Evolutionary conservation across 2,329 filamentous ascomycete species (phyloP).

Genomic region (Beauveria pseudobassiana): DNA sequence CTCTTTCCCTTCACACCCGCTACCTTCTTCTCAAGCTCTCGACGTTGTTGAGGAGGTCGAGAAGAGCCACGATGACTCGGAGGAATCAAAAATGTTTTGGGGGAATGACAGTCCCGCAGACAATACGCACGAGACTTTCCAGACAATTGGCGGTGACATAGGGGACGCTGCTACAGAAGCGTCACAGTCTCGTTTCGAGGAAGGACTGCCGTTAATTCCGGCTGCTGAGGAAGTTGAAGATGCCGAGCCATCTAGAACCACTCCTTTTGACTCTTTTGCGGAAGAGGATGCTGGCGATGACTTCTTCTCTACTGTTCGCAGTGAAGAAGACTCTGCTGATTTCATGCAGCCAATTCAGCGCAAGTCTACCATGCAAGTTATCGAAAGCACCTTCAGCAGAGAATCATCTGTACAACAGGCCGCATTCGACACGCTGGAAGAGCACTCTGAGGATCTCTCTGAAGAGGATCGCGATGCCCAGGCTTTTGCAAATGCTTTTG

Average conservation of each 20-base stretch:
- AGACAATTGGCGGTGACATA: constrained; percentile 37
- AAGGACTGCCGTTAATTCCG: constrained; percentile 59
- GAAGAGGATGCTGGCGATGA: constrained; percentile 42
- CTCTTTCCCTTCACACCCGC: constrained; percentile 27
- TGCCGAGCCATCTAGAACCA: neutral
- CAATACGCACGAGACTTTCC: constrained; percentile 8
- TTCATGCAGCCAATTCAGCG: constrained; percentile 42
- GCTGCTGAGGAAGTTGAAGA: constrained; percentile 13
- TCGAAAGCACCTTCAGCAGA: constrained; percentile 25
- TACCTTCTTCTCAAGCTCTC: constrained; percentile 43
- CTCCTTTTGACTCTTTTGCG: constrained; percentile 28
- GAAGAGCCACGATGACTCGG: constrained; percentile 34
- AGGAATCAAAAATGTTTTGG: constrained; percentile 16
- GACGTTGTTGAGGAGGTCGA: constrained; percentile 48
- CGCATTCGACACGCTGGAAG: neutral
- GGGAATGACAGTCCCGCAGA: neutral
- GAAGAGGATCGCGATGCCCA: constrained; percentile 21
- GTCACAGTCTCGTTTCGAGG: constrained; percentile 56
- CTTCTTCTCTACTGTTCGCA: constrained; percentile 52
- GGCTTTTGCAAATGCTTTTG: constrained; percentile 17
- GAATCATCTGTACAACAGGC: neutral
- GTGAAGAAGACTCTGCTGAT: constrained; percentile 20
- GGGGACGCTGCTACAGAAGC: constrained; percentile 33
- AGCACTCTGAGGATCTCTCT: constrained; percentile 16
- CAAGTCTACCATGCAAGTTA: constrained; percentile 63